These are phyloP conservation scores for Phlebiopsis flavidoalba DNA, from an alignment of 768 basidiomycete genomes.

Conservation along the genomic window DNA sequence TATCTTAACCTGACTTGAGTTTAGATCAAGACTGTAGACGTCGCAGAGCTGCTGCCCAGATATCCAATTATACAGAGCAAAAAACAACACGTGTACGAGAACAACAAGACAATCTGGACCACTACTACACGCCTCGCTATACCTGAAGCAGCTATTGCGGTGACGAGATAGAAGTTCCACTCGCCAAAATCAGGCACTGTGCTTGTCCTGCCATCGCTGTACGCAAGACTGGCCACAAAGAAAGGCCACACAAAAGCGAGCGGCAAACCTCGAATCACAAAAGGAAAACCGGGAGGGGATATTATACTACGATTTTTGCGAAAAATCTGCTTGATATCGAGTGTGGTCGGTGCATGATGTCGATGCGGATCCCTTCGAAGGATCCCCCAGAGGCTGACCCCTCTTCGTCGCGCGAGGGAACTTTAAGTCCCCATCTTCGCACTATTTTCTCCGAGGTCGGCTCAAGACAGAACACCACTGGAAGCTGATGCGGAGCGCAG, in stretches of 20 bases:
- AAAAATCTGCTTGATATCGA: neutral
- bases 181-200: neutral
- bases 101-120: neutral
- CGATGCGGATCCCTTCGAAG: neutral
- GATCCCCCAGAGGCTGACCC: neutral
- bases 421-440: neutral
- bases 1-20: neutral
- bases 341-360: neutral
- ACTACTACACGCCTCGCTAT: neutral
- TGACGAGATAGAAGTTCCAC: neutral
- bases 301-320: neutral
- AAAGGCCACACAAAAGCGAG: neutral
- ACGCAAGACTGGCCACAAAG: neutral
- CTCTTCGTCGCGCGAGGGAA: neutral
- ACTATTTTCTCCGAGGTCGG: neutral
- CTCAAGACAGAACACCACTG: neutral
- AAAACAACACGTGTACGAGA: neutral
- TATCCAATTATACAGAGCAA: neutral
- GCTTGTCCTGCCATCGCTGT: neutral
- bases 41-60: neutral
- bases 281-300: neutral
- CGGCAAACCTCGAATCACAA: neutral
- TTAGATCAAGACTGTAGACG: neutral
- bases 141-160: neutral
- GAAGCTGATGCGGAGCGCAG: neutral